Conservation (phyloP, 2,329 filamentous ascomycete species). For the Colletotrichum nymphaeae region DNA sequence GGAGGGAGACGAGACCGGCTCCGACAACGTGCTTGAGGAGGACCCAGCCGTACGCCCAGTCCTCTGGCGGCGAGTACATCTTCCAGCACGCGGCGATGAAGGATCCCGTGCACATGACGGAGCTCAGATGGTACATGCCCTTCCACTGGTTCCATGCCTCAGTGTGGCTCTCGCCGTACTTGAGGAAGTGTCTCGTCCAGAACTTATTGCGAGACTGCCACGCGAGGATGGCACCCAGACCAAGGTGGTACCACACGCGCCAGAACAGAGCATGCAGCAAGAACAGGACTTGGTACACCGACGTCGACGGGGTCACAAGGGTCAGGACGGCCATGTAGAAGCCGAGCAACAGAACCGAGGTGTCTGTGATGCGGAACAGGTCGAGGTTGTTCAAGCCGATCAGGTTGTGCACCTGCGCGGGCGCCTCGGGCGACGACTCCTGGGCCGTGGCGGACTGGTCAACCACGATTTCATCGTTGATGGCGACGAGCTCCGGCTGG, state of each 20-base stretch:
- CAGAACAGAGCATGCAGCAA: conserved; percentile 83
- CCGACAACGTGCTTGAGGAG: conserved; percentile 90
- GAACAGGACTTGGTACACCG: conserved; percentile 81
- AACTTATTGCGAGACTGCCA: conserved; percentile 90
- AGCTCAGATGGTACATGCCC: conserved; percentile 91
- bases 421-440: conserved; percentile 66
- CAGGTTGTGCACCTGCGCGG: conserved; percentile 82
- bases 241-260: conserved; percentile 92
- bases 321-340: conserved; percentile 81
- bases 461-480: conserved; percentile 34
- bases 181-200: conserved; percentile 98
- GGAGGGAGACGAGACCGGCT: conserved; percentile 81
- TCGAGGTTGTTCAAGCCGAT: conserved; percentile 88
- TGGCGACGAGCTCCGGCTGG: conserved; percentile 33
- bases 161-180: conserved; percentile 88
- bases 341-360: conserved; percentile 80
- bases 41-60: conserved; percentile 89
- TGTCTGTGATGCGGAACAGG: conserved; percentile 87
- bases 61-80: conserved; percentile 87
- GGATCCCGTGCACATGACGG: conserved; percentile 88
- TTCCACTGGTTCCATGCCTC: conserved; percentile 99
- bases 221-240: conserved; percentile 86
- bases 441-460: conserved; percentile 40
- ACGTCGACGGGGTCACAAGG: conserved; percentile 80
- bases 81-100: conserved; percentile 96